Evolutionary conservation across 441 rosid genomes (phyloP), one percentile per base, ranked within the genome.

Genomic region (Corymbia calophylla): DNA sequence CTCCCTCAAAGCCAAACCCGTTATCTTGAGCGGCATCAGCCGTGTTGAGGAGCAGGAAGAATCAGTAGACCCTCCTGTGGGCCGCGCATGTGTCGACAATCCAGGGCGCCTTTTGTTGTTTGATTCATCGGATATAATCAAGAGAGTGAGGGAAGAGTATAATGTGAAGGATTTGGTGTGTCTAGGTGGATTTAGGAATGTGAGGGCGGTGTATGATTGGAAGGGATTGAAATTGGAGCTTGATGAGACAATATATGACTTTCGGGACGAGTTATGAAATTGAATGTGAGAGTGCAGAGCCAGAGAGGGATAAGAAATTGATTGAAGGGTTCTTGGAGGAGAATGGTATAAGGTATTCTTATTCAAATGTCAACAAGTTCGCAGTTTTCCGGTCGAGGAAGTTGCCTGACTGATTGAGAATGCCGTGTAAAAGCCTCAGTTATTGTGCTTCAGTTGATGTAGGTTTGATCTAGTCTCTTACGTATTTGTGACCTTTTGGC

Each of bases 271-370:
- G 87, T 55, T 91, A 87, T 19, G 92, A 89, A 88, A 81, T 91
- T 64, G 92, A 91, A 88, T 91, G 92, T 18, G 92, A 91, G 90
- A 91, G 56, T 29, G 49, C n/a, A 3, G 86, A 91, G n/a, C 92
- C 90, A 2, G 90, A 91, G 85, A 66, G 88, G 29, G 96, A 91
- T 27, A 97, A 95, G 93, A 93, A 49, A n/a, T 84, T 92, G 92
- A 95, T 89, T 32, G 90, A 89, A 77, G 77, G 70, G 44, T 35
- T 89, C 39, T 86, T 89, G 90, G 35, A 44, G 55, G 90, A 86
- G 86, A 89, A 86, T 29, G 90, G 86, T 16, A 49, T 86, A 44
- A 25, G 55, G 64, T 89, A 89, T 49, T 62, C 86, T 31, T 86
- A 86, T 58, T 89, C 90, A 16, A 54, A 47, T 44, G 32, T 86